Evolutionary conservation across 495 filamentous ascomycete species (phyloP), one percentile per base, ranked within the genome.

Genomic region (Aspergillus leporis): DNA sequence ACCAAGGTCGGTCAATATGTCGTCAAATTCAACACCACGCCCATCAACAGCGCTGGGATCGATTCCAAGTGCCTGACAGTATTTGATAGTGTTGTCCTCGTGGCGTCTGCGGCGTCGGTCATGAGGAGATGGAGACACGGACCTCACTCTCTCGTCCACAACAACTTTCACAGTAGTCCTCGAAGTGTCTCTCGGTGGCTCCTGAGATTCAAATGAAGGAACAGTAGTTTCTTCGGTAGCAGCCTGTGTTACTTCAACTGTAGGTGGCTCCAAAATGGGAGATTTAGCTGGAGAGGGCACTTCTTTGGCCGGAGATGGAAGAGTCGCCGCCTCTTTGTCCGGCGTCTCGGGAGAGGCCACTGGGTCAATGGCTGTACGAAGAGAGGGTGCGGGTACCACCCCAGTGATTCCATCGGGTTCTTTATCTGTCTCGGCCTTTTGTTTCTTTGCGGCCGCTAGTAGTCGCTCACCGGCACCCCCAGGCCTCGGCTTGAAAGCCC

Each of bases 341-440:
- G 58, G 50, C n/a, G 58, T 61, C 14, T 66, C 62, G 28, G 61
- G 43, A 18, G 59, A 66, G 60, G 61, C 41, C 56, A 68, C 45
- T 5, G 66, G 61, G 46, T 74, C 75, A 18, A 62, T 75, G 38
- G 61, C 58, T 34, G 71, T 64, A 21, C 77, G 72, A 9, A 81
- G 67, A 9, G 72, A 85, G 4, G 91, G 90, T 1, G 91, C 89
- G 5, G 90, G 91, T 13, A 96, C 85, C 50, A 97, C 92, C 36
- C 86, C 83, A 3, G 87, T 94, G 56, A 97, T 93, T 6, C 92
- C 92, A 78, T 97, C 92, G 7, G 90, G 87, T 31, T 87, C 91
- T 22, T 47, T 1, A 22, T 84, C 80, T 19, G 65, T 70, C 16
- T 70, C 68, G 5, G 65, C 75, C 61, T 90, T 84, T 59, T 78